Conservation (phyloP, 768 basidiomycete species). For the Leucocoprinus birnbaumii region DNA sequence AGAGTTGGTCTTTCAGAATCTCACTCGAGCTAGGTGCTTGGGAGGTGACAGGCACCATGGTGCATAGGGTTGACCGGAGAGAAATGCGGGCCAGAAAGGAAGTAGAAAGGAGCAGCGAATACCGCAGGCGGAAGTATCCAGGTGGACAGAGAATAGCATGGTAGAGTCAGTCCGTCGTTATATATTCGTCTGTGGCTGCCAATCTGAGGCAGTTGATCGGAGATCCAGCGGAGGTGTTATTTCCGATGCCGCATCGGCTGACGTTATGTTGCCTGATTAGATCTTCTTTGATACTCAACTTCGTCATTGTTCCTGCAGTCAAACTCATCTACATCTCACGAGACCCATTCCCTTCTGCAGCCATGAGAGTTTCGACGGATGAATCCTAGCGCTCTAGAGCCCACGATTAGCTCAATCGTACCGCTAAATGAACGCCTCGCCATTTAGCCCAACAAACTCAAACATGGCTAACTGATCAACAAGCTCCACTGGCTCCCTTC, state of each 20-base stretch:
- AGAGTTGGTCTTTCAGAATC: constrained; percentile 35
- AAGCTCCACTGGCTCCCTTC: neutral
- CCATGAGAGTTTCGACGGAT: neutral
- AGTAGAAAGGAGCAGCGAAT: neutral
- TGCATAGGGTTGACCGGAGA: neutral
- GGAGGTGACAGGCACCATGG: neutral
- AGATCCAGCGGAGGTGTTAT: neutral
- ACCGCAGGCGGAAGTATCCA: no score
- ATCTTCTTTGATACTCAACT: neutral
- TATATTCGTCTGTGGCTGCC: neutral
- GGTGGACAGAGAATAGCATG: no score
- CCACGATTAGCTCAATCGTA: no score
- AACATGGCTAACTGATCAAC: neutral
- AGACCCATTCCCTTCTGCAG: neutral
- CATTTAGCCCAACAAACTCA: neutral
- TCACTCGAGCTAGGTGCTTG: constrained; percentile 19
- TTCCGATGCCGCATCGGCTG: neutral
- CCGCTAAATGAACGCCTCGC: no score
- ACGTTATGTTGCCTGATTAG: neutral
- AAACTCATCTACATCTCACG: neutral
- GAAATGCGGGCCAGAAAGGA: neutral
- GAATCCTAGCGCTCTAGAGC: neutral
- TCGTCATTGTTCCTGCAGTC: neutral
- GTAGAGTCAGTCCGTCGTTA: neutral
- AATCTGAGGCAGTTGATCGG: neutral